Evolutionary conservation across 192 early-diverging fungal species (phyloP).

Genomic region (Martensiomyces pterosporus): DNA sequence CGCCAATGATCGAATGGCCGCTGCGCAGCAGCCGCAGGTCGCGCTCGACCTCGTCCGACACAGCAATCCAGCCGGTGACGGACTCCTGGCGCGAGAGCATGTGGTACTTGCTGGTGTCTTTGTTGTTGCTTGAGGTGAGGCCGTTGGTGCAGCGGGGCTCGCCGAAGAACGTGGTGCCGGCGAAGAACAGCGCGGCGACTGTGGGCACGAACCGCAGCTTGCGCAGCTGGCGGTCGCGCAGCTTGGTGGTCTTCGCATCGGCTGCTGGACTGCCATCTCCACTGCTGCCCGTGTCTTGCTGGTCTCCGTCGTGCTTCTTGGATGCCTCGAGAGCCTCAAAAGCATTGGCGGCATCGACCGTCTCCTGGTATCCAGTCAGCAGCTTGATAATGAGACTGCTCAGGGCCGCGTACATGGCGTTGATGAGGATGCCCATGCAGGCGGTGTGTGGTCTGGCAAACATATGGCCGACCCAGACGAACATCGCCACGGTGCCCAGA

Average conservation of each 20-base stretch:
- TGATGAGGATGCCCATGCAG: slow-evolving; percentile 25
- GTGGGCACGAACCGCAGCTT: slow-evolving; percentile 22
- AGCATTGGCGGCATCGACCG: slow-evolving; percentile 3
- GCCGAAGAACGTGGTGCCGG: slow-evolving; percentile 13
- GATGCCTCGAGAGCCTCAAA: not conserved
- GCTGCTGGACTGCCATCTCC: not conserved
- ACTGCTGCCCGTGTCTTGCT: no score
- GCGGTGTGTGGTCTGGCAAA: slow-evolving; percentile 4
- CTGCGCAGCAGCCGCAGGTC: slow-evolving; percentile 71
- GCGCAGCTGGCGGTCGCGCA: slow-evolving; percentile 9
- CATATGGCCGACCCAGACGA: slow-evolving; percentile 11
- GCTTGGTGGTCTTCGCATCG: not conserved
- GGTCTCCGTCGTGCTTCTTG: not conserved
- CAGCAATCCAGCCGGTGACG: slow-evolving; percentile 75
- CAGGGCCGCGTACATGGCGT: slow-evolving; percentile 18
- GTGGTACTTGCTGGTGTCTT: slow-evolving; percentile 16
- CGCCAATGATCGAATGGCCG: slow-evolving; percentile 87
- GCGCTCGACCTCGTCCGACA: slow-evolving; percentile 53
- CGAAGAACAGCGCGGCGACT: slow-evolving; percentile 6
- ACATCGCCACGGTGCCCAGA: slow-evolving; percentile 8
- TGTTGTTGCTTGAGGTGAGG: slow-evolving; percentile 41
- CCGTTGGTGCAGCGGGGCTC: slow-evolving; percentile 54
- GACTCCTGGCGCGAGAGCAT: slow-evolving; percentile 75
- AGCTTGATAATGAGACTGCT: slow-evolving; percentile 32
- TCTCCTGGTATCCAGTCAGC: slow-evolving; percentile 21